Conservation (phyloP, 768 basidiomycete genomes). For the Vishniacozyma victoriae region DNA sequence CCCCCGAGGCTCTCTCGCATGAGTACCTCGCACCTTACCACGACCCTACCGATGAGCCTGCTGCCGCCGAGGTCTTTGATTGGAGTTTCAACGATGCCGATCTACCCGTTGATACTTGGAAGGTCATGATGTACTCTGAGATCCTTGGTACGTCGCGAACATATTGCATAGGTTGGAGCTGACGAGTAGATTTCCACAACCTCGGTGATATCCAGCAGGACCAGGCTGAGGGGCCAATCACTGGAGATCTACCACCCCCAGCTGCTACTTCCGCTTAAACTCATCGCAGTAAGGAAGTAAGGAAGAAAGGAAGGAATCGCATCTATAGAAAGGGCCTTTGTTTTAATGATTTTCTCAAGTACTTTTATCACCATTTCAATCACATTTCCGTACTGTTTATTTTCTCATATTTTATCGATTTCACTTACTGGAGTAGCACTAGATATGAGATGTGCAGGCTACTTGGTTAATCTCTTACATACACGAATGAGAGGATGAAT, state of each 20-base stretch:
- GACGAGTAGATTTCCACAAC: conserved; percentile 46
- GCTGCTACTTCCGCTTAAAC: conserved; percentile 20
- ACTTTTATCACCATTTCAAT: neutral
- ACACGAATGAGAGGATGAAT: too few species aligned
- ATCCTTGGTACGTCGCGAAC: conserved; percentile 68
- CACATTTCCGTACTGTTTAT: neutral
- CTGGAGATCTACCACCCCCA: conserved; percentile 34
- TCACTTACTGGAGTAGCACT: too few species aligned
- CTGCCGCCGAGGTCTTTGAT: conserved; percentile 88
- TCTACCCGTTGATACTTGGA: conserved; percentile 97
- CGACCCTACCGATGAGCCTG: conserved; percentile 95
- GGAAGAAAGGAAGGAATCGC: too few species aligned
- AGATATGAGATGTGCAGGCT: too few species aligned
- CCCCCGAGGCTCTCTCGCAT: conserved; percentile 79
- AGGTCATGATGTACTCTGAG: conserved; percentile 99
- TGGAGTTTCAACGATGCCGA: conserved; percentile 99
- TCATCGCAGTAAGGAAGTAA: neutral
- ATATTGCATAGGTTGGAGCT: neutral
- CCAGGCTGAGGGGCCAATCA: conserved; percentile 46
- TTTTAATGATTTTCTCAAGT: too few species aligned
- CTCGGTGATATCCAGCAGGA: conserved; percentile 42
- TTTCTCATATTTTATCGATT: neutral
- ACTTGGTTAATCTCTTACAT: too few species aligned
- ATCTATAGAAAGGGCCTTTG: too few species aligned
- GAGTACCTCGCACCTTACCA: conserved; percentile 96